Evolutionary conservation across 352 stramenopile species (phyloP).

Genomic region (Pythium myriotylum): DNA sequence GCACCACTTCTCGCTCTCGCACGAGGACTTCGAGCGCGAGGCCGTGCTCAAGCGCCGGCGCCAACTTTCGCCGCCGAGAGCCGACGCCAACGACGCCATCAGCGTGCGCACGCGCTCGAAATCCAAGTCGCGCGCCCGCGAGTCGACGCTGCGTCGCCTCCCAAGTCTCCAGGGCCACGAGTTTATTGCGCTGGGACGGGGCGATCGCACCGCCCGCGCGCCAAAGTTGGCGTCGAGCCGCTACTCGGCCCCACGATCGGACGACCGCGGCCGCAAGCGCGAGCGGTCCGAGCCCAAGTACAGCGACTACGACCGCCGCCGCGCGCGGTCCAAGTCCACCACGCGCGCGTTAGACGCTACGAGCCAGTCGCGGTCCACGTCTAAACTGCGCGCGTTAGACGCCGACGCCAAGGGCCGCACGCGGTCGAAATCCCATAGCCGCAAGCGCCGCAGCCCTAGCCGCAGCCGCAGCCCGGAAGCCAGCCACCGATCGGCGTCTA

Average conservation of each 20-base stretch:
- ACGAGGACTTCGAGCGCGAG: slow-evolving; percentile 60
- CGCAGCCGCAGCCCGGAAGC: slow-evolving; percentile 16
- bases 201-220: slow-evolving; percentile 1
- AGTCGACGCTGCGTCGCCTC: slow-evolving; percentile 25
- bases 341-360: slow-evolving; percentile 21
- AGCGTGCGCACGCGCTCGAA: slow-evolving; percentile 56
- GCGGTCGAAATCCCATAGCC: slow-evolving; percentile 38
- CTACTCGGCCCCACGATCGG: background rate
- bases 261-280: slow-evolving; percentile 9
- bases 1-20: slow-evolving; percentile 54
- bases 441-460: slow-evolving; percentile 17
- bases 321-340: slow-evolving; percentile 39
- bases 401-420: slow-evolving; percentile 22
- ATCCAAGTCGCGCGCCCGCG: slow-evolving; percentile 54
- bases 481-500: slow-evolving; percentile 6
- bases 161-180: slow-evolving; percentile 37
- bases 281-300: background rate
- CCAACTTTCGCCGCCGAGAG: slow-evolving; percentile 37
- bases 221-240: background rate
- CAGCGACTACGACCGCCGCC: background rate
- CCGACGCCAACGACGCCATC: slow-evolving; percentile 13
- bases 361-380: slow-evolving; percentile 30
- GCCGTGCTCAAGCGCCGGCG: slow-evolving; percentile 58
- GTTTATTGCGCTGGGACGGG: slow-evolving; percentile 53
- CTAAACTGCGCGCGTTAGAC: slow-evolving; percentile 10